phyloP scores from a whole-genome alignment of 768 basidiomycete genomes.

The Auricularia cornea region DNA sequence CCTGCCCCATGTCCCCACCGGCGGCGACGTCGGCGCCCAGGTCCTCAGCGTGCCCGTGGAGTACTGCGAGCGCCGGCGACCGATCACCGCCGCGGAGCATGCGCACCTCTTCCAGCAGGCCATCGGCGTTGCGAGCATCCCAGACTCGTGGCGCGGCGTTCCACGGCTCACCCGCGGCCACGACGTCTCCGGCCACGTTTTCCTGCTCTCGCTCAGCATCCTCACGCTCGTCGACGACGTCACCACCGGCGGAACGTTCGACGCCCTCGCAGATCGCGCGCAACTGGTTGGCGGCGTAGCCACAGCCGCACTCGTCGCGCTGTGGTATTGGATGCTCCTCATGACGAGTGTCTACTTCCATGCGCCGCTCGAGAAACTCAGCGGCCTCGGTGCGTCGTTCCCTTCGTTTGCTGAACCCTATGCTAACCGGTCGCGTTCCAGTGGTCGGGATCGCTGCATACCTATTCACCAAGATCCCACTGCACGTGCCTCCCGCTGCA shows the following conservation, averaged over 20 bases:
- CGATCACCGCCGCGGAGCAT: conserved; percentile 52
- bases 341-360: conserved; percentile 92
- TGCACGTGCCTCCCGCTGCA: too few relatives aligned
- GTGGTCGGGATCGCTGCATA: neutral
- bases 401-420: neutral
- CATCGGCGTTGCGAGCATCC: conserved; percentile 33
- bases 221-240: conserved; percentile 77
- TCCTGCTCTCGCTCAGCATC: conserved; percentile 72
- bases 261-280: conserved; percentile 28
- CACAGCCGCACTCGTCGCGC: conserved; percentile 39
- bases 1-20: conserved; percentile 30
- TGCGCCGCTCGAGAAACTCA: conserved; percentile 75
- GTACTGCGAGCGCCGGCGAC: conserved; percentile 44
- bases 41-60: conserved; percentile 46
- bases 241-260: conserved; percentile 12
- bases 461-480: neutral
- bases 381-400: conserved; percentile 63
- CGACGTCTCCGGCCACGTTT: conserved; percentile 90
- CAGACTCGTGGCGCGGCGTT: conserved; percentile 11
- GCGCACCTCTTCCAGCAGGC: conserved; percentile 48
- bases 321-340: conserved; percentile 67
- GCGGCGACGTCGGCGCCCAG: conserved; percentile 25
- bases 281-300: conserved; percentile 35
- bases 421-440: too few relatives aligned
- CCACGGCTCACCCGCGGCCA: conserved; percentile 75